Evolutionary conservation across 2,329 filamentous ascomycete species (phyloP).

Genomic region (Aspergillus versicolor): DNA sequence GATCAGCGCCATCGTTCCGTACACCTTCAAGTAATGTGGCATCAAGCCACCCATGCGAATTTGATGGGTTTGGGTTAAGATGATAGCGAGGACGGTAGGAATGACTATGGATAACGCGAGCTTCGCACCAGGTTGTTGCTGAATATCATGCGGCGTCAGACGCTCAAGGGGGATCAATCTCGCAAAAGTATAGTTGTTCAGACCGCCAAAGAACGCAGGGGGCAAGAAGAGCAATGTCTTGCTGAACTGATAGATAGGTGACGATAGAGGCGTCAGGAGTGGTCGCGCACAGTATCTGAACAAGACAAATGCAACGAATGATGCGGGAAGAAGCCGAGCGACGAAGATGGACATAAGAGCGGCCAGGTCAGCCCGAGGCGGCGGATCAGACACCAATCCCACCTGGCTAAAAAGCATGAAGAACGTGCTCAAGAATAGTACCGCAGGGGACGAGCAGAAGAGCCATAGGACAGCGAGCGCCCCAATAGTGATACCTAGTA

Average conservation of each 20-base stretch:
- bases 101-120: slow-evolving; percentile 78
- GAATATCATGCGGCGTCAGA: slow-evolving; percentile 84
- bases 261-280: slow-evolving; percentile 68
- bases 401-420: slow-evolving; percentile 84
- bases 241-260: slow-evolving; percentile 65
- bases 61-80: slow-evolving; percentile 75
- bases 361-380: slow-evolving; percentile 65
- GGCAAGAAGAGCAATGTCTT: slow-evolving; percentile 90
- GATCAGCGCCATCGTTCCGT: slow-evolving; percentile 64
- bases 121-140: slow-evolving; percentile 84
- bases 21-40: slow-evolving; percentile 73
- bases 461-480: slow-evolving; percentile 78
- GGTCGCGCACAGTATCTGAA: slow-evolving; percentile 79
- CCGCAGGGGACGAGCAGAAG: slow-evolving; percentile 72
- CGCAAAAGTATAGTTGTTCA: slow-evolving; percentile 94
- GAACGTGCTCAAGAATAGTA: slow-evolving; percentile 86
- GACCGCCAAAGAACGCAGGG: slow-evolving; percentile 81
- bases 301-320: slow-evolving; percentile 83
- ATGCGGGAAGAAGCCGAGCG: slow-evolving; percentile 80
- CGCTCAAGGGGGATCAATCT: slow-evolving; percentile 84
- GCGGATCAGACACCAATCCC: slow-evolving; percentile 84
- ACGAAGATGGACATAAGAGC: slow-evolving; percentile 74
- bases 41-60: slow-evolving; percentile 84
- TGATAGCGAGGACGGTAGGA: slow-evolving; percentile 65
- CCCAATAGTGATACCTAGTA: slow-evolving; percentile 76